Evolutionary conservation across 257 asterid genomes (phyloP), one percentile per base, ranked within the genome.

Genomic region (Hygrophila difformis): DNA sequence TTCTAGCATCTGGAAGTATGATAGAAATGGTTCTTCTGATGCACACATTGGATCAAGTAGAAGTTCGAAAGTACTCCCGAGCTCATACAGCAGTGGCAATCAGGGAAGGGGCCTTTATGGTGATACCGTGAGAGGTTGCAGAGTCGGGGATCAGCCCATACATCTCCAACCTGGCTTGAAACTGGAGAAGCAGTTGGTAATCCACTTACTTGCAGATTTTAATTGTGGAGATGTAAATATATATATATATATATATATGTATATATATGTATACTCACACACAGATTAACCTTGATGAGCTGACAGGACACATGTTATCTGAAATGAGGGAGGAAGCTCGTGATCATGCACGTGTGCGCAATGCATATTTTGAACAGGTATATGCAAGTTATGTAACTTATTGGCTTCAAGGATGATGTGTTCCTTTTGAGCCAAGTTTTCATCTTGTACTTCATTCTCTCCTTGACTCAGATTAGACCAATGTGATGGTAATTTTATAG

Each of bases 321-420:
- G 99, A 86, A 52, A 82, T 71, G 86, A 78, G 93, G 69, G 97
- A 84, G 71, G 97, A 89, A 49, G 96, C 97, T 65, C 93, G 94
- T 47, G 97, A 81, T 63, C 96, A 91, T 74, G 99, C 96, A 61
- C 89, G 96, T 42, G 62, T 82, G 22, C 96, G 95, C 41, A 91
- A 91, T 72, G 87, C 81, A 13, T 91, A 78, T 75, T 86, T 86
- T 57, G 99, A 91, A 64, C 99, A 91, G 99, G 99, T 91, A 67
- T 47, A 66, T 50, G 39, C 55, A 34, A 47, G 43, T 36, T 49
- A 18, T 36, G 49, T 37, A 7, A 4, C 8, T 4, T 7, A 3
- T 12, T 38, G 8, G 43, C 14, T 38, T 38, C 6, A 8, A n/a
- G 8, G 6, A 41, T 13, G 18, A 26, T 5, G 31, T 3, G 8